Percentiles rank a stretch among this genome's conserved stretches.
Evolutionary conservation across 1,284 basidiomycete genomes (phyloP).

Genomic region (Puccinia triticina): DNA sequence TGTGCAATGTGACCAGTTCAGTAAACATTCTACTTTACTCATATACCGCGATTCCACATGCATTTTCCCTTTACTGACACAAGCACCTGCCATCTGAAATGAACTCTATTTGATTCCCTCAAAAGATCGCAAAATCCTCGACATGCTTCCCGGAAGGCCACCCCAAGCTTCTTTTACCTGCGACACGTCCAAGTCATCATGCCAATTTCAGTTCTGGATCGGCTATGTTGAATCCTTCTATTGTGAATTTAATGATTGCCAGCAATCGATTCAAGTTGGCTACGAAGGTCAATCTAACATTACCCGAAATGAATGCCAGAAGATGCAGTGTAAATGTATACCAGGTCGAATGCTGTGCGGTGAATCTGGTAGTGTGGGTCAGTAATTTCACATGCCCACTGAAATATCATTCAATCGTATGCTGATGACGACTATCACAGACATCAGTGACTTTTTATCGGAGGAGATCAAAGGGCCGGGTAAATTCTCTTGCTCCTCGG

Average conservation of each 20-base stretch:
- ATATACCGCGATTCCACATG: not conserved
- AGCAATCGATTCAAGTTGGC: slow-evolving; percentile 63
- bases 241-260: slow-evolving; percentile 76
- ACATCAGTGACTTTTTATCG: slow-evolving; percentile 88
- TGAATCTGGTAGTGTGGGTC: slow-evolving; percentile 89
- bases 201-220: slow-evolving; percentile 97
- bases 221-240: slow-evolving; percentile 92
- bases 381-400: slow-evolving; percentile 59
- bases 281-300: slow-evolving; percentile 69
- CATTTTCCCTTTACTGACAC: slow-evolving; percentile 19
- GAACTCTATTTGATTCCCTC: slow-evolving; percentile 19
- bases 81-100: not conserved
- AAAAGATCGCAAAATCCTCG: slow-evolving; percentile 81
- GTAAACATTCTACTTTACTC: slow-evolving; percentile 52
- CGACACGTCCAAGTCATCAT: slow-evolving; percentile 66
- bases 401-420: not conserved
- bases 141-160: slow-evolving; percentile 80
- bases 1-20: slow-evolving; percentile 96
- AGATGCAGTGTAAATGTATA: slow-evolving; percentile 85
- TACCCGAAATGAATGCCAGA: slow-evolving; percentile 76
- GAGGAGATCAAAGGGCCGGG: slow-evolving; percentile 91
- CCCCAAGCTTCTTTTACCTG: slow-evolving; percentile 96
- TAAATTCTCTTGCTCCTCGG: slow-evolving; percentile 77
- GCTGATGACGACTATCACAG: slow-evolving; percentile 62
- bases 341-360: slow-evolving; percentile 92